Evolutionary conservation across 2,329 filamentous ascomycete species (phyloP), one percentile per base, ranked within the genome.

Genomic region (Colletotrichum horii): DNA sequence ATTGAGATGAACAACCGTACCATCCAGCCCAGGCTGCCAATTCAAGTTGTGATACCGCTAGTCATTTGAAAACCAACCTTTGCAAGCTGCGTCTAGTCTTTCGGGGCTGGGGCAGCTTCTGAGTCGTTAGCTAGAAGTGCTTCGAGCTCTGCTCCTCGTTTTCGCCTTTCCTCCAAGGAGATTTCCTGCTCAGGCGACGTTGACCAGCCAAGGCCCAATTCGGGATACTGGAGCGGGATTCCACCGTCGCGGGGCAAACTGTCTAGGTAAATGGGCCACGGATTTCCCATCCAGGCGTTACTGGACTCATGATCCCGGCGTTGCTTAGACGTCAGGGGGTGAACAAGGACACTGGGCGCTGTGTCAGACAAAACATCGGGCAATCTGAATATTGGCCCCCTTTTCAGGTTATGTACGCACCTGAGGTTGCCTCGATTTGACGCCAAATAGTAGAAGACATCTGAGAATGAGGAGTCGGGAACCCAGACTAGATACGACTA

Each of bases 391-490:
- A 22, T 8, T 52, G 19, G n/a, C n/a, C 5, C 12, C 12, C 14
- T 52, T 52, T 1, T 22, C 6, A 12, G n/a, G n/a, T 48, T 16
- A 8, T 2, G 4, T 34, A 76, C 79, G 70, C 34, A 79, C 80
- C 81, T 83, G 1, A 82, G 58, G 43, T 79, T 79, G 19, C 82
- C 82, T 22, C 82, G 79, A 65, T 83, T 83, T 16, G 81, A 67
- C 19, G 82, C 80, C 43, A 83, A 48, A 70, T 83, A 83, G 70
- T 83, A 83, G 66, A 83, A 83, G 11, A 83, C 82, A 48, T 83
- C 82, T 1, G 82, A 83, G 52, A 83, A 83, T 1, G 82, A 83
- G 2, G 81, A 81, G 66, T 83, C 82, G 2, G 82, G 82, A 9
- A 83, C 82, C 82, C 82, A 83, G 56, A 83, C 81, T 77, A 11